phyloP scores from a whole-genome alignment of 202 grass and related monocot species.

The Carex arenaria region DNA sequence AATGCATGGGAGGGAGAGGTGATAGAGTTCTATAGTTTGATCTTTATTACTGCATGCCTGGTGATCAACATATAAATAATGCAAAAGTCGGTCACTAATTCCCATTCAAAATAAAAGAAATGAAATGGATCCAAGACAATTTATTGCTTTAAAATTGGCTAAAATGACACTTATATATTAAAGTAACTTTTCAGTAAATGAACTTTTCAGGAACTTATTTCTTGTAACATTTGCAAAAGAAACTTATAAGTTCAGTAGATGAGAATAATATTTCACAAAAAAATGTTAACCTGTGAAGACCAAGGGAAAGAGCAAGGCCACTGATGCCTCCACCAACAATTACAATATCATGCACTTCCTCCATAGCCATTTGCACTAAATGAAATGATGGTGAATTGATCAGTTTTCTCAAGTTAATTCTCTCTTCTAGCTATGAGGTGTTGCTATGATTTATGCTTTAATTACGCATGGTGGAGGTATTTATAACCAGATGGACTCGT shows the following conservation, averaged over 20 bases:
- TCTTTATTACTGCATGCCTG: neutral
- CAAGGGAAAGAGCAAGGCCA: slow-evolving; percentile 47
- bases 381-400: neutral
- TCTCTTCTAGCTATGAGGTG: neutral
- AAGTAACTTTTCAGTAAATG: too few relatives aligned
- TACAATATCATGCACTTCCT: slow-evolving; percentile 42
- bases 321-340: slow-evolving; percentile 52
- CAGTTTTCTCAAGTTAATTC: neutral
- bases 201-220: neutral
- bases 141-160: neutral
- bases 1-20: neutral
- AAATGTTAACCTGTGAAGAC: slow-evolving; percentile 33
- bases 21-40: neutral
- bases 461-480: neutral
- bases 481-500: neutral
- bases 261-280: neutral
- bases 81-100: neutral
- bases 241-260: neutral
- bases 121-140: neutral
- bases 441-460: neutral
- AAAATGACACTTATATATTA: neutral
- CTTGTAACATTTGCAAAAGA: neutral
- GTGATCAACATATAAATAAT: neutral
- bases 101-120: neutral
- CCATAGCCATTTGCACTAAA: neutral